Base-by-base conservation (phyloP, 2,329 filamentous ascomycete genomes). In the Fusarium sublunatum region DNA sequence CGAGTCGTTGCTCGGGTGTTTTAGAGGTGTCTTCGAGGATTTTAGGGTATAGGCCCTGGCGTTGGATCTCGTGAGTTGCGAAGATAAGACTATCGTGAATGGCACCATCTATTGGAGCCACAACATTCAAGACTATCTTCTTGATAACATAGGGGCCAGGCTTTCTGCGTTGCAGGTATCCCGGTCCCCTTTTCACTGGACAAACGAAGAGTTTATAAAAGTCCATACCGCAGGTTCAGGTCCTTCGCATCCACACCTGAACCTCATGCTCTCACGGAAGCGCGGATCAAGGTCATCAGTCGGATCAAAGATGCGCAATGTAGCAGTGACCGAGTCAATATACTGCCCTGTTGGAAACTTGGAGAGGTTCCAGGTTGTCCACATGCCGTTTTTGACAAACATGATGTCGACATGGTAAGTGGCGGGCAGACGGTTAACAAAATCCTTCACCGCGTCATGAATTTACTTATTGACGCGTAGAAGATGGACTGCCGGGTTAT, bases 381-480 rank as follows among this genome's bases (percentile, higher is more conserved):
- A 65, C 1, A 61, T 19, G 2, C 61, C 56, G 7, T 28, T 10
- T 5, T 61, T 61, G 0, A 65, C 29, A 11, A 61, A 41, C 50
- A 61, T 65, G 9, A 65, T 32, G 9, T 65, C 56, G 11, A 65
- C 46, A 3, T 65, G 29, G 6, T 53, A 61, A 2, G n/a, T 7
- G 0, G 44, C 43, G 2, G 40, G 25, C 1, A 53, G 7, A 5
- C 13, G 12, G 0, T 9, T 2, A 2, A 48, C 3, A 2, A 65
- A 12, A 13, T 47, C 6, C 10, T 40, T 9, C 1, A 47, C 26
- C 10, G 53, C 44, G 0, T 9, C 6, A 1, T 39, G 2, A 8
- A 50, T 47, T 7, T 53, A 44, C 2, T 15, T 61, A 15, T 44
- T 45, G 1, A 65, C 48, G 1, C 65, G 12, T 6, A 61, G 24